Evolutionary conservation across 176 grass and related monocot species (phyloP), one percentile per base, ranked within the genome.

Genomic region (Paspalum vaginatum): DNA sequence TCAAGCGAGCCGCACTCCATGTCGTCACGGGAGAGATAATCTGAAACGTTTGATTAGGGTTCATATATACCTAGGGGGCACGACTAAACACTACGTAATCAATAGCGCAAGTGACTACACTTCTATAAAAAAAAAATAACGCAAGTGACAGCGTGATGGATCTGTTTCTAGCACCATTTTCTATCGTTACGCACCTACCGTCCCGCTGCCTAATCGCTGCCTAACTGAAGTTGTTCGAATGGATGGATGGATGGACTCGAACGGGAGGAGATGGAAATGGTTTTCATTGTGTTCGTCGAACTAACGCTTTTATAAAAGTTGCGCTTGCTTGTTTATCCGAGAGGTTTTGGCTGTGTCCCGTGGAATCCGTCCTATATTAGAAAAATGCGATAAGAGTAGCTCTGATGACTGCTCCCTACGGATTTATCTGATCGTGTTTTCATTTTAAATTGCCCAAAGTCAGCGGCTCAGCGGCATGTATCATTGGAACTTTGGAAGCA

Each of bases 121-220:
- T n/a, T n/a, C n/a, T n/a, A n/a, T n/a, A n/a, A n/a, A n/a, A n/a
- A n/a, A n/a, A n/a, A n/a, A n/a, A 32, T 16, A 75, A 44, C 25
- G 53, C 53, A 43, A 44, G 38, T 24, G n/a, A 22, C 37, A 41
- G 71, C 13, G 39, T 44, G 20, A 43, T 4, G 2, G 0, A 9
- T 38, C 53, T 39, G 46, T 50, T 53, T 26, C 25, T 68, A 1
- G 64, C 22, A 3, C 25, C 25, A 5, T 70, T 70, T 60, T 81
- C 65, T 70, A 37, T 58, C 42, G 64, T 80, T 69, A 37, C n/a
- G 22, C 12, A 59, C 78, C 52, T 59, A 59, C 53, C 18, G 65
- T 48, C 40, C 25, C 52, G 38, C 24, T n/a, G 48, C 63, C 64
- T 55, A 70, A 70, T 58, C 52, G 2, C n/a, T 25, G 53, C 20